A percentile compares a stretch with the other conserved stretches of the same genome.
These are phyloP conservation scores for barrel medic (Medicago truncatula) DNA, from an alignment of 306 rosid species.

Conservation along the genomic window MtrunA17r5.0-ANR NC_053043.1:9188001-9188500, in stretches of 20 bases:
- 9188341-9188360: slow-evolving; percentile 56
- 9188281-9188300: slow-evolving; percentile 34
- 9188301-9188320: slow-evolving; percentile 3
- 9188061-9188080: slow-evolving; percentile 30
- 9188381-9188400: slow-evolving; percentile 81
- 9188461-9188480: slow-evolving; percentile 92
- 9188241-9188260: slow-evolving; percentile 24
- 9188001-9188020: slow-evolving; percentile 95
- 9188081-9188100: slow-evolving; percentile 4
- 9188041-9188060: slow-evolving; percentile 99
- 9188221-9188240: slow-evolving; percentile 1
- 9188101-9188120: slow-evolving; percentile 17
- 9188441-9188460: slow-evolving; percentile 67
- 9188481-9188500: slow-evolving; percentile 89
- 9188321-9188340: slow-evolving; percentile 23
- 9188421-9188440: slow-evolving; percentile 72
- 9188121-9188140: slow-evolving; percentile 12
- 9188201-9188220: slow-evolving; percentile 14
- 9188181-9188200: slow-evolving; percentile 25
- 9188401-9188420: slow-evolving; percentile 84
- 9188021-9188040: slow-evolving; percentile 95
- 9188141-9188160: neutral
- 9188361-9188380: slow-evolving; percentile 77
- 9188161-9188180: slow-evolving; percentile 20
- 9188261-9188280: slow-evolving; percentile 9